Base-by-base conservation (phyloP, 2,329 filamentous ascomycete genomes). In the Paraphoma sp. region DNA sequence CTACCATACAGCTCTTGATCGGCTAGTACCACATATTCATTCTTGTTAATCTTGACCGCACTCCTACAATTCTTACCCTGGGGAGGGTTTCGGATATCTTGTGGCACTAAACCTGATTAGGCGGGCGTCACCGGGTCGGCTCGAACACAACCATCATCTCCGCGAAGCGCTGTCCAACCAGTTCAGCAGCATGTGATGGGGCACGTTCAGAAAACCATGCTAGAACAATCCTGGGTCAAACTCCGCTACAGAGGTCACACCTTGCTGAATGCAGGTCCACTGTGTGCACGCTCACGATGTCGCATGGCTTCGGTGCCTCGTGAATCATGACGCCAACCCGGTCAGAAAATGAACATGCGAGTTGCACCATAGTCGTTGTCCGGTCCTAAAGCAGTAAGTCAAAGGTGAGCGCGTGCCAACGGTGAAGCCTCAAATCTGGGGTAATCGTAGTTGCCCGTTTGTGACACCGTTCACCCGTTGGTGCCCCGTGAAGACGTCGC, bases 71-170 rank as follows among this genome's bases (percentile, higher is more conserved):
- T 3, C 33, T 10, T 10, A 36, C 33, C 33, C 14, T 36, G 33
- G 14, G 7, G 33, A 14, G 33, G 33, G 33, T 36, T 47, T 47
- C 29, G 30, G 42, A 33, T 40, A 43, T 17, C 23, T 16, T 45
- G 45, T 60, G 44, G 42, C 48, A 51, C 68, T 71, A 73, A 54
- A 55, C 67, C 57, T 28, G 52, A 68, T 67, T 48, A 53, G 65
- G 64, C 53, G 53, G 57, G 63, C 54, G 67, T 74, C 70, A 73
- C 65, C 66, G 68, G 68, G 58, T 66, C 67, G 62, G 70, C 64
- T 62, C 62, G 64, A 53, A 48, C 51, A 63, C 53, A 57, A 52
- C 46, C 48, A 59, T 66, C 56, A 68, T 64, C 57, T 59, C 62
- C 59, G 60, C 57, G 46, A 43, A 56, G 51, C 45, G 53, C 49